These are phyloP conservation scores for Aspergillus sclerotioniger DNA, from an alignment of 495 filamentous ascomycete species.

Conservation along the genomic window DNA sequence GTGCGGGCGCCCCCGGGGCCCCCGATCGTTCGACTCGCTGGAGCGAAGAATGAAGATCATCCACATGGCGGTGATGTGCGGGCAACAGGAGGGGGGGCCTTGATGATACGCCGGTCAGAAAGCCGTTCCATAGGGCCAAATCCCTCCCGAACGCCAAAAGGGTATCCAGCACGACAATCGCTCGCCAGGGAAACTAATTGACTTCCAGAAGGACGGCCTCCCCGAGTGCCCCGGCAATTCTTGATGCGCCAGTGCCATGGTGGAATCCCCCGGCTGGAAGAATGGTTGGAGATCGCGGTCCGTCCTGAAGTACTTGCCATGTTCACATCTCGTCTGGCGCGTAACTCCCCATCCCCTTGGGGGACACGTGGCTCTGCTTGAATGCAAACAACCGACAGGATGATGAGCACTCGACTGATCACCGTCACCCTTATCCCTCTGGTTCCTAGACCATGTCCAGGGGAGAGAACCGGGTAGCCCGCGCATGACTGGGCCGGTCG, in stretches of 20 bases:
- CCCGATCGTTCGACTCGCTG: neutral
- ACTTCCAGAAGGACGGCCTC: neutral
- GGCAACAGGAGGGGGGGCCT: too few species aligned
- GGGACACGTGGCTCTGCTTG: conserved; percentile 22
- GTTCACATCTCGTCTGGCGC: conserved; percentile 19
- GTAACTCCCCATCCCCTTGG: conserved; percentile 12
- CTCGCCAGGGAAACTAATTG: too few species aligned
- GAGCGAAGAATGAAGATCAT: conserved; percentile 1
- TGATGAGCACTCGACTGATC: neutral
- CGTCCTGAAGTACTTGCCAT: neutral
- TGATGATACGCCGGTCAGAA: conserved; percentile 1
- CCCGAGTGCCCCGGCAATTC: neutral
- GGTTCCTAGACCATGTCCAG: neutral
- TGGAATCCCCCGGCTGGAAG: neutral
- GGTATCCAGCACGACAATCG: neutral
- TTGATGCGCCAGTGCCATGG: neutral
- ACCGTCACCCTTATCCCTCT: too few species aligned
- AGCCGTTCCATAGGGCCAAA: conserved; percentile 7
- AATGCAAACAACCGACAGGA: conserved; percentile 18
- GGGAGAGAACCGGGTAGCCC: neutral
- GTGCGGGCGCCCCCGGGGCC: neutral
- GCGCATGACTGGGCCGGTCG: neutral
- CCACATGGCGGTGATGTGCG: conserved; percentile 4
- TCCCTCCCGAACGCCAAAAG: neutral
- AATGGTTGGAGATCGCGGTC: conserved; percentile 4